Evolutionary conservation across 495 filamentous ascomycete genomes (phyloP).

Genomic region (Daldinia vernicosa): DNA sequence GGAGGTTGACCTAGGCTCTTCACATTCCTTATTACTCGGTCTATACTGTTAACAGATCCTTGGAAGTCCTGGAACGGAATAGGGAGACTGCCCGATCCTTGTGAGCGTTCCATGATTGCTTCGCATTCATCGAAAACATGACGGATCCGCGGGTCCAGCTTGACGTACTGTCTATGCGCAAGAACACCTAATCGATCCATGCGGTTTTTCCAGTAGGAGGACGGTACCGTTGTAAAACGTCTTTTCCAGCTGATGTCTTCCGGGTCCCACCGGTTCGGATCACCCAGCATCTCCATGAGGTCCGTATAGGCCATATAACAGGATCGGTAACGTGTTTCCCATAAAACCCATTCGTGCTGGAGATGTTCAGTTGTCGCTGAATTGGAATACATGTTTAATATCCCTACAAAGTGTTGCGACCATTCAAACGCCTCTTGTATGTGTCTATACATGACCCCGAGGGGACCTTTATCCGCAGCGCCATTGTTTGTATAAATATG

Average conservation of each 20-base stretch:
- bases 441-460: not conserved
- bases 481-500: not conserved
- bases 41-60: not conserved
- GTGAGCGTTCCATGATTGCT: not conserved
- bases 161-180: slow-evolving; percentile 24
- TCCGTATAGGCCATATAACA: not conserved
- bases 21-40: not conserved
- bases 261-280: not conserved
- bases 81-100: not conserved
- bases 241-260: slow-evolving; percentile 27
- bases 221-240: slow-evolving; percentile 30
- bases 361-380: rapidly evolving
- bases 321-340: not conserved
- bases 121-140: slow-evolving; percentile 31
- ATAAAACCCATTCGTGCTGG: not conserved
- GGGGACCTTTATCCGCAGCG: not conserved
- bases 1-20: not conserved
- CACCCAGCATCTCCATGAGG: slow-evolving; percentile 14
- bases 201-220: slow-evolving; percentile 26
- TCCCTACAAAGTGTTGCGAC: not conserved
- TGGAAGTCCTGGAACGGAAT: not conserved
- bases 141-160: slow-evolving; percentile 30
- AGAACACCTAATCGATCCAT: slow-evolving; percentile 19
- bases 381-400: not conserved
- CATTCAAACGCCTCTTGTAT: not conserved